Evolutionary conservation across 768 basidiomycete species (phyloP).

Genomic region (Erythrobasidium yunnanense): DNA sequence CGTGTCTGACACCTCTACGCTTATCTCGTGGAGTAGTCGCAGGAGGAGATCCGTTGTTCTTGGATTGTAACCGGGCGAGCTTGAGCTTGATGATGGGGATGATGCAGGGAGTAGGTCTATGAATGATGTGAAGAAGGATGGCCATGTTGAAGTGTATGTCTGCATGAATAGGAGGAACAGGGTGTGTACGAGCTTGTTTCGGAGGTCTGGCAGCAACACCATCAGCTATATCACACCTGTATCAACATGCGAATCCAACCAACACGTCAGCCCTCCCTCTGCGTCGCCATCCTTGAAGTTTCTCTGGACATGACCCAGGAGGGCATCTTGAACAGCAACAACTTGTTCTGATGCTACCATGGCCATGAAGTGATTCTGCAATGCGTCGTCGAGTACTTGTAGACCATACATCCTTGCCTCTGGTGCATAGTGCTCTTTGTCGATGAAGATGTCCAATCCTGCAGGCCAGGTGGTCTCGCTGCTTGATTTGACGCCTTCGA

Average conservation of each 20-base stretch:
- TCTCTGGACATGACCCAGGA: slow-evolving; percentile 31
- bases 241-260: neutral
- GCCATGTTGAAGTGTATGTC: slow-evolving; percentile 76
- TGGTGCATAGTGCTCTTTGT: neutral
- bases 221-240: neutral
- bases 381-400: slow-evolving; percentile 36
- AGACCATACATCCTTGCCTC: slow-evolving; percentile 37
- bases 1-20: slow-evolving; percentile 92
- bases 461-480: slow-evolving; percentile 27
- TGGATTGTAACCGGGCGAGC: slow-evolving; percentile 56
- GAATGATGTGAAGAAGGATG: slow-evolving; percentile 68
- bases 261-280: slow-evolving; percentile 34
- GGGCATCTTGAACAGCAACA: slow-evolving; percentile 25
- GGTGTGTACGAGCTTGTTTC: slow-evolving; percentile 58
- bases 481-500: slow-evolving; percentile 34
- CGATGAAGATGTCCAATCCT: slow-evolving; percentile 34
- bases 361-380: neutral
- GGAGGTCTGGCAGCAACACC: slow-evolving; percentile 26
- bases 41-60: slow-evolving; percentile 82
- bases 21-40: slow-evolving; percentile 84
- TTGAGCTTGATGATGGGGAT: slow-evolving; percentile 46
- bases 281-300: slow-evolving; percentile 32
- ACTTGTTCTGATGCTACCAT: slow-evolving; percentile 23
- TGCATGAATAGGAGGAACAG: slow-evolving; percentile 77
- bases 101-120: slow-evolving; percentile 51